Percentiles rank a stretch among this genome's conserved stretches.
Conservation (phyloP, 345 rosid species). For the Schrenkiella parvula region DNA sequence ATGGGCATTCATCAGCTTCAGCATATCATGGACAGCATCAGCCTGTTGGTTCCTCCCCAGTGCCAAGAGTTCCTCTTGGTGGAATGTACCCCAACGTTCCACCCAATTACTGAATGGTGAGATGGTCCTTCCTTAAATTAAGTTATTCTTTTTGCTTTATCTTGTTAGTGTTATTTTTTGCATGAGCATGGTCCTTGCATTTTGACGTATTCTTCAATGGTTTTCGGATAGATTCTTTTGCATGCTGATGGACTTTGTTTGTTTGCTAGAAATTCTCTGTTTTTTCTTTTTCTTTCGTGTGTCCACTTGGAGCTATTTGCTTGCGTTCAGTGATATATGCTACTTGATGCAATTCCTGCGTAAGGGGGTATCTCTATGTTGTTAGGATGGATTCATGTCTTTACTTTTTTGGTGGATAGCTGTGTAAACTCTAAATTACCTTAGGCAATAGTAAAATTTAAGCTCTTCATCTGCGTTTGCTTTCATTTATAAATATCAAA, state of each 20-base stretch:
- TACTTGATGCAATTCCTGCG: neutral
- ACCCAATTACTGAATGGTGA: conserved; percentile 57
- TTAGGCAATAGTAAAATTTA: neutral
- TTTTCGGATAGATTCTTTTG: neutral
- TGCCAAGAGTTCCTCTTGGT: conserved; percentile 72
- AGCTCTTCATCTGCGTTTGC: neutral
- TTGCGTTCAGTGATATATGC: neutral
- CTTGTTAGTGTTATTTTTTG: neutral
- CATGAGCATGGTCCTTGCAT: conserved; percentile 4
- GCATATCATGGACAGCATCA: conserved; percentile 65
- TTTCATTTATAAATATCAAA: neutral
- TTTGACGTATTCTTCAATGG: neutral
- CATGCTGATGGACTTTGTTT: neutral
- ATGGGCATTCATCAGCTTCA: conserved; percentile 49
- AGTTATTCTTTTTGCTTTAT: neutral
- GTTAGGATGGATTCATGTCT: neutral
- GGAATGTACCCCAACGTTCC: conserved; percentile 73
- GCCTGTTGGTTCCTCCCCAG: conserved; percentile 58
- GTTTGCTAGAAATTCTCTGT: conserved; percentile 2
- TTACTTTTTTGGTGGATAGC: neutral
- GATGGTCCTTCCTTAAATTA: conserved; percentile 31
- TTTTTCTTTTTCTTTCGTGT: neutral
- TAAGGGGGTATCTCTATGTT: neutral
- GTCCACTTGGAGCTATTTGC: neutral
- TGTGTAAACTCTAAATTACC: neutral